A percentile compares a stretch with the other conserved stretches of the same genome.
phyloP scores from a whole-genome alignment of 306 rosid genomes.

The Rubus idaeus region DNA sequence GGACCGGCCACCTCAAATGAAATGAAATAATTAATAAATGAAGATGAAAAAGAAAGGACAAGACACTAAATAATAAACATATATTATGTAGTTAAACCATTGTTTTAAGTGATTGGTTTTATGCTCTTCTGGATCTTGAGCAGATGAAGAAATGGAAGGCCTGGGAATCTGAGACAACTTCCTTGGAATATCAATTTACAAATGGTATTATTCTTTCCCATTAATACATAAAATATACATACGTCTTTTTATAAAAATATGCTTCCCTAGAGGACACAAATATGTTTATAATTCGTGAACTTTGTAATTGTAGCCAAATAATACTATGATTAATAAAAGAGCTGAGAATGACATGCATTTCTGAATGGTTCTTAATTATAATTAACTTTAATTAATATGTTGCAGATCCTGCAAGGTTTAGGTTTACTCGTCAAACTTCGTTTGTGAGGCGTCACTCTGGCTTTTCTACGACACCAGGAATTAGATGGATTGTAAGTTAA shows the following conservation, averaged over 20 bases:
- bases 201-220: slow-evolving; percentile 36
- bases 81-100: neutral
- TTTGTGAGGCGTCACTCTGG: slow-evolving; percentile 70
- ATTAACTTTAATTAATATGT: neutral
- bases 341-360: too few relatives aligned
- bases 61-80: too few relatives aligned
- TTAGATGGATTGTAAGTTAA: slow-evolving; percentile 61
- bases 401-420: slow-evolving; percentile 68
- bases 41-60: neutral
- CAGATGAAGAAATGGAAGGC: slow-evolving; percentile 72
- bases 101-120: neutral
- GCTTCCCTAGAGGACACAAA: too few relatives aligned
- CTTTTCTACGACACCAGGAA: slow-evolving; percentile 49
- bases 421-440: slow-evolving; percentile 66
- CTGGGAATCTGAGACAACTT: slow-evolving; percentile 70
- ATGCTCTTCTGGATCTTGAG: slow-evolving; percentile 1
- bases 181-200: slow-evolving; percentile 61
- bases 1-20: neutral
- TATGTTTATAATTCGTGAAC: neutral
- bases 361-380: neutral
- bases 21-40: neutral
- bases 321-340: too few relatives aligned
- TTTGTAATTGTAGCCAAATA: neutral
- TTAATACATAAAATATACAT: neutral
- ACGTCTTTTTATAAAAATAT: neutral